phyloP scores from a whole-genome alignment of 352 stramenopile species.

The Halophytophthora batemanensis region DNA sequence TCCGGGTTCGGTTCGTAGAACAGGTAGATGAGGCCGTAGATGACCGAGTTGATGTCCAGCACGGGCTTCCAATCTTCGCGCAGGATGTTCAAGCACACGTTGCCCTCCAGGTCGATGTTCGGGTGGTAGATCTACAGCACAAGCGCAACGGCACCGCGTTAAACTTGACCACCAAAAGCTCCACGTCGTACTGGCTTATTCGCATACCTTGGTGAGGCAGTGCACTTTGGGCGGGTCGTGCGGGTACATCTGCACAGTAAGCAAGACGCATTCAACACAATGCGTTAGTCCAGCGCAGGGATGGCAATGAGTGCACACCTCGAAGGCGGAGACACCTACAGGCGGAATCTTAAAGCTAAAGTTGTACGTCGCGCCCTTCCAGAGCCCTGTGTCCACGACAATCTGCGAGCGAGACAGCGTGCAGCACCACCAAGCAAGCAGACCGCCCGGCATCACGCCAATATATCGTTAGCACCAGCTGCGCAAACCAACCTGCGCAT shows the following conservation, averaged over 20 bases:
- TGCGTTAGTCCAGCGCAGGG: too few species aligned
- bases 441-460: too few species aligned
- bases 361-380: conserved; percentile 95
- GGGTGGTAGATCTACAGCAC: conserved; percentile 95
- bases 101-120: conserved; percentile 98
- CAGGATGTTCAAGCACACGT: conserved; percentile 98
- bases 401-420: conserved; percentile 62
- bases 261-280: neutral
- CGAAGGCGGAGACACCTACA: conserved; percentile 37
- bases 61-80: conserved; percentile 99
- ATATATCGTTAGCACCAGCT: neutral
- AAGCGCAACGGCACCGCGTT: conserved; percentile 1
- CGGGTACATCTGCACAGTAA: conserved; percentile 80
- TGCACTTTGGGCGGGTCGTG: conserved; percentile 98
- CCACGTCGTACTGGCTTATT: neutral
- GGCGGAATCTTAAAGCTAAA: conserved; percentile 98
- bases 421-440: too few species aligned
- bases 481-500: neutral
- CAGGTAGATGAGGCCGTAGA: conserved; percentile 99
- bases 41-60: conserved; percentile 99
- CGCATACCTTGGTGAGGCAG: conserved; percentile 91
- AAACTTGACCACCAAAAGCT: neutral
- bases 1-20: conserved; percentile 99
- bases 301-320: too few species aligned
- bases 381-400: conserved; percentile 94